A percentile compares a stretch with the other conserved stretches of the same genome.
These are phyloP conservation scores for Meredithiella fracta DNA, from an alignment of 2,329 filamentous ascomycete species.

Conservation along the genomic window DNA sequence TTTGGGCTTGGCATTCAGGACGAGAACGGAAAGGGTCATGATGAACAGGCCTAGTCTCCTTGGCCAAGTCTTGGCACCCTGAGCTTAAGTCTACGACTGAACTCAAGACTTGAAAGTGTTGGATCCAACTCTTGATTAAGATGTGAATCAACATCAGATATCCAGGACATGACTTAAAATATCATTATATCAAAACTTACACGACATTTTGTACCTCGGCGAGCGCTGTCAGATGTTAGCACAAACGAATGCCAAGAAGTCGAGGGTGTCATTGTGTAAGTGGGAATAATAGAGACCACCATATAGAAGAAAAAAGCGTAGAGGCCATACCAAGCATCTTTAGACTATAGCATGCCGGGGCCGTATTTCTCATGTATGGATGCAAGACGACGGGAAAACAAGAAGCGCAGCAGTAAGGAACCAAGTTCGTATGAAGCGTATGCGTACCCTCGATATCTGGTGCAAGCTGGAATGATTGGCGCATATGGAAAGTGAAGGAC, in stretches of 20 bases:
- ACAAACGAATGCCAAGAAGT: constrained; percentile 9
- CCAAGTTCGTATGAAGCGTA: too few relatives aligned
- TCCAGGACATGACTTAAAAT: background rate
- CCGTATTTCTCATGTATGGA: too few relatives aligned
- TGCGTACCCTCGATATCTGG: background rate
- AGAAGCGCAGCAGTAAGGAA: too few relatives aligned
- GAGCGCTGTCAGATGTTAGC: constrained; percentile 29
- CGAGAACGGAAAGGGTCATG: background rate
- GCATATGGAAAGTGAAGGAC: background rate
- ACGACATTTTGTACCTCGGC: constrained; percentile 34
- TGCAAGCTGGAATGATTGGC: background rate
- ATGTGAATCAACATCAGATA: background rate
- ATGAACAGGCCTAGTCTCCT: background rate
- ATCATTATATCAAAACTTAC: constrained; percentile 22
- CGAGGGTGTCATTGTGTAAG: background rate
- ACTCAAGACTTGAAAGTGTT: background rate
- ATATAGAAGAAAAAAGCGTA: background rate
- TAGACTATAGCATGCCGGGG: too few relatives aligned
- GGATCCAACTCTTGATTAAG: background rate
- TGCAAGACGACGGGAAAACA: too few relatives aligned
- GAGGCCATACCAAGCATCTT: background rate
- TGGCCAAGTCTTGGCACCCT: background rate
- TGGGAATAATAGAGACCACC: background rate
- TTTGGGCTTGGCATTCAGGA: background rate
- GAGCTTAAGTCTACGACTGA: background rate